Percentiles rank a stretch among this genome's conserved stretches.
Conservation (phyloP, 306 rosid species). For the Malus domestica region ASM211411v1 NC_041802.1:5052001-5052500, state of each 20-base stretch:
- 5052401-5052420: too few species aligned
- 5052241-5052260: background rate
- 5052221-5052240: background rate
- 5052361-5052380: background rate
- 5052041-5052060: too few species aligned
- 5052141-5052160: background rate
- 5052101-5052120: background rate
- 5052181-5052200: background rate
- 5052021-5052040: too few species aligned
- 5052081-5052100: too few species aligned
- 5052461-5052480: conserved; percentile 71
- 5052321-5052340: background rate
- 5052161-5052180: background rate
- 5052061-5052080: too few species aligned
- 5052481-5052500: conserved; percentile 76
- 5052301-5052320: background rate
- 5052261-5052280: background rate
- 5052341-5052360: background rate
- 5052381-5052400: background rate
- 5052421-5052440: background rate
- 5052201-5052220: background rate
- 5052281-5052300: background rate
- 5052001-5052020: too few species aligned
- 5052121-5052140: background rate
- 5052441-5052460: background rate